Base-by-base conservation (phyloP, 2,329 filamentous ascomycete species). In the Penicillium sp. region DNA sequence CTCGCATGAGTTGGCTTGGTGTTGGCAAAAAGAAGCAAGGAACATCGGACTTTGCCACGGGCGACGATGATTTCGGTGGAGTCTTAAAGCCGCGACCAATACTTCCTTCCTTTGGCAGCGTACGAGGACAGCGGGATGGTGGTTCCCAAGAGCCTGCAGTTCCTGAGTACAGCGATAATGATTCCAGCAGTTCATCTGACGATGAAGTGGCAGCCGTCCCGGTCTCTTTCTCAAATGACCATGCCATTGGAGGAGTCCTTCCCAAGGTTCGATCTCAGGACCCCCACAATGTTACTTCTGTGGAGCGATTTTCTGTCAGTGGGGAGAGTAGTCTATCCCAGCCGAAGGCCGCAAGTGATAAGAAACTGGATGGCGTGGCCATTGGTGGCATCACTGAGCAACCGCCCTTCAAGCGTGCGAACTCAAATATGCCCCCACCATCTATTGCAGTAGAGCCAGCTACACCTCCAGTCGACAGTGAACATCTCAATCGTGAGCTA, bases 51-150 rank as follows among this genome's bases (percentile, higher is more conserved):
- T 60, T 66, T 65, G 49, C 48, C 14, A 52, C 58, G 21, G 68
- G 75, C 48, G 68, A 81, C 19, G 78, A 85, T 54, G 81, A 84
- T 44, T 77, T 82, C 53, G 81, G 84, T 52, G 80, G 82, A 48
- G 74, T 82, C 31, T 81, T 86, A 73, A 82, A 82, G 66, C 85
- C 85, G 29, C 78, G 83, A 21, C 83, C 84, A 5, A 80, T 79
- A 13, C 74, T 88, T 26, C 85, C 85, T 8, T 84, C 80, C 0
- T 88, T 88, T 70, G 85, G 85, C n/a, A 87, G 85, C 66, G 79
- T 87, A 50, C 78, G 83, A 29, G 79, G 76, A n/a, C 73, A 71
- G 48, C 77, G 77, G 39, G 69, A 75, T 52, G 70, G 68, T 45
- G 61, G 61, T 16, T 55, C 57, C 1, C 53, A 58, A 16, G 60